Conservation (phyloP, 192 early-diverging fungal species). For the Diversispora eburnea region DNA sequence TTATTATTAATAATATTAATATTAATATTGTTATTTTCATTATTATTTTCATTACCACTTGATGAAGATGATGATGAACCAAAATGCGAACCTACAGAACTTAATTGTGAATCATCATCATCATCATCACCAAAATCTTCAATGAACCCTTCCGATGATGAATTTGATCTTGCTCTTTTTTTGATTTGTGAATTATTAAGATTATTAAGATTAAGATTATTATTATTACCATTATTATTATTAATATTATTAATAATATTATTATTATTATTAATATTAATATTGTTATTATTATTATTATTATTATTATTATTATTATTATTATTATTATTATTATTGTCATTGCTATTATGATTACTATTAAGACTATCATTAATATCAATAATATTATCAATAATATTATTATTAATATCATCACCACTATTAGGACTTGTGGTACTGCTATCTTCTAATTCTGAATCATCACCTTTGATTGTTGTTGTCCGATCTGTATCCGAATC, state of each 20-base stretch:
- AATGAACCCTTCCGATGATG: background rate
- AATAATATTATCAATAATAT: background rate
- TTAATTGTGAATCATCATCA: conserved; percentile 1
- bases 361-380: too few species aligned
- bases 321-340: background rate
- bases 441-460: background rate
- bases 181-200: too few species aligned
- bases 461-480: conserved; percentile 4
- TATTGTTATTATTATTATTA: too few species aligned
- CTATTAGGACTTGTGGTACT: background rate
- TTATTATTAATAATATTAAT: background rate
- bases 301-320: background rate
- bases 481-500: background rate
- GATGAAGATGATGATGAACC: background rate
- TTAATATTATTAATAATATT: background rate
- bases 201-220: too few species aligned
- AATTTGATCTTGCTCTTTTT: background rate
- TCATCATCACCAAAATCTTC: background rate
- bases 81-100: background rate
- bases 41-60: background rate
- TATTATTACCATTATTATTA: too few species aligned
- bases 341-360: background rate
- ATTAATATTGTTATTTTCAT: background rate
- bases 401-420: background rate
- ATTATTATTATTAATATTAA: too few species aligned